These are phyloP conservation scores for Miscanthus lutarioriparius DNA, from an alignment of 176 grass and related monocot species.

Conservation along the genomic window DNA sequence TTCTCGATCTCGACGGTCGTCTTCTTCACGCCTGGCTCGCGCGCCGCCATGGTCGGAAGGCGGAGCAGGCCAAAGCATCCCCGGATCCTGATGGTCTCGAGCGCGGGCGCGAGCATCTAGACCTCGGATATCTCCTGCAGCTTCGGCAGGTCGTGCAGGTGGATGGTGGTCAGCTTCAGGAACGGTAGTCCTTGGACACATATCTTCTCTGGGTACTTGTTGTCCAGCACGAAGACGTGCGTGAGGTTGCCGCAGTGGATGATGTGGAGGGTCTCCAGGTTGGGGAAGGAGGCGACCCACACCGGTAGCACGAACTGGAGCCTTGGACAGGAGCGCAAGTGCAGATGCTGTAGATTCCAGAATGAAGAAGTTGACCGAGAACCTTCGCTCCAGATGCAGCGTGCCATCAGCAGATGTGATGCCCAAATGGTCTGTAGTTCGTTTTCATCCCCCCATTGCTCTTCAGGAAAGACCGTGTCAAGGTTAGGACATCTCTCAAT, in stretches of 20 bases:
- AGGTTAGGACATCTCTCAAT: conserved; percentile 22
- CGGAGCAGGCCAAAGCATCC: conserved; percentile 12
- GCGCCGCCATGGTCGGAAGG: not conserved
- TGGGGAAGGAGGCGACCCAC: not conserved
- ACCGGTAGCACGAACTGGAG: not conserved
- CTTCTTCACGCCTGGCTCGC: not conserved
- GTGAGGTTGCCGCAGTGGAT: conserved; percentile 15
- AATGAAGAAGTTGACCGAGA: fast-evolving
- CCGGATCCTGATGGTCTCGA: not conserved
- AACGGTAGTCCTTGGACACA: fast-evolving
- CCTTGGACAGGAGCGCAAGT: not conserved
- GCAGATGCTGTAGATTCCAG: not conserved
- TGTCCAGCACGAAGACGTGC: not conserved
- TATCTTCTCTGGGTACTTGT: fast-evolving
- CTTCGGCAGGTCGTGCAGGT: conserved; percentile 7
- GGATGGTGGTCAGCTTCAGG: conserved; percentile 11
- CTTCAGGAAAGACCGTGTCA: not conserved
- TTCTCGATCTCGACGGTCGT: not conserved
- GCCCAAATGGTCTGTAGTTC: too few species aligned
- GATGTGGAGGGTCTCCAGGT: conserved; percentile 26
- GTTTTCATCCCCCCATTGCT: too few species aligned
- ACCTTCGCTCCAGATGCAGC: not conserved
- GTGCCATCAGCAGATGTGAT: conserved; percentile 8
- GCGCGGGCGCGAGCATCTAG: not conserved
- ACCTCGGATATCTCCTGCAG: not conserved